Base-by-base conservation (phyloP, 352 stramenopile species). In the Stramenopiles sp. region DNA sequence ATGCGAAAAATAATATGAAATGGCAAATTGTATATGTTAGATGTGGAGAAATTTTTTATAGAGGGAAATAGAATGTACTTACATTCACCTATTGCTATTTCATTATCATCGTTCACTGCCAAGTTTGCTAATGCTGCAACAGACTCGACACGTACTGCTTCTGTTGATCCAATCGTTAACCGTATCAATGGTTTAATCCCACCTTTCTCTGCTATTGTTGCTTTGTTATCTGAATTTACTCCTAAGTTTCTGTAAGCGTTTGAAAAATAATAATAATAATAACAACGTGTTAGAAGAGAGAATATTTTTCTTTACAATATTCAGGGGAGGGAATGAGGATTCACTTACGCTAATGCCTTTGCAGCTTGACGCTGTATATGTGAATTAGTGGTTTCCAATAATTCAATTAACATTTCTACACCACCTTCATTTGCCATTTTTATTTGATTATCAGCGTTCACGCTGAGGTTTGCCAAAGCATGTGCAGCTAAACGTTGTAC, bases 111-210 rank as follows among this genome's bases (percentile, higher is more conserved):
- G 79, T 97, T 96, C 23, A 97, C 93, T 7, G 93, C 93, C 38
- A 97, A 82, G 82, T 97, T 97, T 77, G 92, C 92, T 29, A 97
- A 84, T 29, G 92, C 92, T n/a, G 92, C 92, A 65, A 97, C 91
- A 33, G 92, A 92, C 81, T 96, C 92, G 23, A 96, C 88, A 0
- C 87, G 86, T 30, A 96, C 92, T 53, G 85, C 88, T 32, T 89
- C 78, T 92, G 88, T 78, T 86, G 76, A 30, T 20, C 29, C 33
- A 30, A 43, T 63, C n/a, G 84, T 84, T 1, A 87, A 53, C 27
- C 69, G 20, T 23, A 88, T 80, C 30, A 89, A 80, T 29, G 91
- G 91, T 78, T 88, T 86, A 80, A 97, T 94, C 43, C 91, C 92
- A 1, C 90, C 90, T 4, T 89, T 90, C 79, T 93, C 91, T 23